Base-by-base conservation (phyloP, 805 yeast genomes). In the Jamesozyma gamospora region DNA sequence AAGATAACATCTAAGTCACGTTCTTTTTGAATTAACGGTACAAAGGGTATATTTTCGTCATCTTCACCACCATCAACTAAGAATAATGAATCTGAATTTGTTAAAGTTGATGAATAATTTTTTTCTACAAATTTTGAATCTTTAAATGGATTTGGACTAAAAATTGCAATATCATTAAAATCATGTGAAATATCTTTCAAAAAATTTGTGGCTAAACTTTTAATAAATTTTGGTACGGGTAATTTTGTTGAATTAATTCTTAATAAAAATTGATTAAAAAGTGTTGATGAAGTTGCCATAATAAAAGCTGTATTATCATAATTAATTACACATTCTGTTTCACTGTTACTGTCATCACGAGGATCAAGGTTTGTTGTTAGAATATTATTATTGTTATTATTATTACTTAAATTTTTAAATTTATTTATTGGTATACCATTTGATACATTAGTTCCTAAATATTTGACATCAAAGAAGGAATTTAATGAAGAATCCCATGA, bases 261-360 rank as follows among this genome's bases (percentile, higher is more conserved):
- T 32, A 80, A 59, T n/a, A 83, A 53, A 37, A 79, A 66, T 55
- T 76, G 77, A 55, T 82, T 85, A 67, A 86, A 86, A 35, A 86
- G 60, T 1, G 90, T 69, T 2, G 94, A 82, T 1, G 95, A 83
- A 4, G 95, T 79, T 24, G 94, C 95, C 63, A 84, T 65, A 25
- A 83, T 63, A 53, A 75, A 87, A 4, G 95, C 94, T 5, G 83
- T 79, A 50, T 84, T 84, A 58, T 87, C 95, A 44, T 71, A 79
- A 2, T 90, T 88, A 3, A 64, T 70, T 42, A 74, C 61, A 62
- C 95, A 87, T 8, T 57, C 36, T 4, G n/a, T 11, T 7, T 35
- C 37, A 16, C 6, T 5, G 10, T 28, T 26, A 17, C 6, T 11
- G 12, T 34, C 16, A 6, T 5, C 15, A 18, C 17, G 8, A 4